phyloP scores from a whole-genome alignment of 352 stramenopile genomes.

The Pythium sp. region DNA sequence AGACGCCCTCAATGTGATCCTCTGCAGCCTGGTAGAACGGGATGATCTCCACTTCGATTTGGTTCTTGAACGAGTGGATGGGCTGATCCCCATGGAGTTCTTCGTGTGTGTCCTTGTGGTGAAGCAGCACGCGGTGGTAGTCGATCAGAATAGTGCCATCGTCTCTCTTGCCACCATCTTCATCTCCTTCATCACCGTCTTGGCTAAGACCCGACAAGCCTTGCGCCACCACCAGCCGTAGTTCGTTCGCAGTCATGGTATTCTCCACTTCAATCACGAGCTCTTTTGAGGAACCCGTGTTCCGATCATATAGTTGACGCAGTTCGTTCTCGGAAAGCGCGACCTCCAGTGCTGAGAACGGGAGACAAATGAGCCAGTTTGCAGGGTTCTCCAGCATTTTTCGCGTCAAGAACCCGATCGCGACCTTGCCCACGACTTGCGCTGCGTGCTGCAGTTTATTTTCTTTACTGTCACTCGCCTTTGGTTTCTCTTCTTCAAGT shows the following conservation, averaged over 20 bases:
- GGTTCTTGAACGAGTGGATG: slow-evolving; percentile 24
- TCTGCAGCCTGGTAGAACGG: slow-evolving; percentile 26
- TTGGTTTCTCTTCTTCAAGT: not conserved
- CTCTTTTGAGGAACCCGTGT: not conserved
- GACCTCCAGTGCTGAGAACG: slow-evolving; percentile 25
- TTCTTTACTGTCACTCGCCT: slow-evolving; percentile 10
- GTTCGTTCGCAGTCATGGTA: slow-evolving; percentile 58
- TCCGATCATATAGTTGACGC: slow-evolving; percentile 15
- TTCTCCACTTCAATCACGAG: slow-evolving; percentile 40
- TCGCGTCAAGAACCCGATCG: slow-evolving; percentile 41
- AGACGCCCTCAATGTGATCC: slow-evolving; percentile 30
- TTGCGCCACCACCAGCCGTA: slow-evolving; percentile 46
- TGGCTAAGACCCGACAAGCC: slow-evolving; percentile 22
- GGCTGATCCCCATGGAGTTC: slow-evolving; percentile 27
- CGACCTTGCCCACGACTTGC: slow-evolving; percentile 47
- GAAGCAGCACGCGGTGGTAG: slow-evolving; percentile 39
- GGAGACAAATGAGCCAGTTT: slow-evolving; percentile 52
- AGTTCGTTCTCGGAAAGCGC: slow-evolving; percentile 37
- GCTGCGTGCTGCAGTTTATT: slow-evolving; percentile 35
- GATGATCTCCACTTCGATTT: slow-evolving; percentile 43
- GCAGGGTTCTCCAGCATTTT: slow-evolving; percentile 34
- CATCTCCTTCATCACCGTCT: not conserved
- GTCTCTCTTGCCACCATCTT: not conserved
- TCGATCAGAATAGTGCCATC: slow-evolving; percentile 11
- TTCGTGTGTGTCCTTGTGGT: slow-evolving; percentile 23